Base-by-base conservation (phyloP, 306 rosid species). In the Mimosa bimucronata region DNA sequence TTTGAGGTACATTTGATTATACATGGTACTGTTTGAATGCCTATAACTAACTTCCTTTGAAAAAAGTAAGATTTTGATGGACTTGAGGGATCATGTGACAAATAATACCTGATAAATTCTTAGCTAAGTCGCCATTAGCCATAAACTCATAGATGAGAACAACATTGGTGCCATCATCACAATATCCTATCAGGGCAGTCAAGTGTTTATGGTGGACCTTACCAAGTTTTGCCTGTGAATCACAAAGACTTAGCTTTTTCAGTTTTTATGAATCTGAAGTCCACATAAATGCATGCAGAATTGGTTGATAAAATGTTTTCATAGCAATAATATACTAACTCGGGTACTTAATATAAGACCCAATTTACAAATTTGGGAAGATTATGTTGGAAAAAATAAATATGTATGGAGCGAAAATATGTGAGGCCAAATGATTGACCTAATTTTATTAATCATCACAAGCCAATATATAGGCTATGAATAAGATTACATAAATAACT, bases 81-180 rank as follows among this genome's bases (percentile, higher is more conserved):
- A 62, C 3, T 45, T 0, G 34, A 30, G 9, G 14, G 66, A 74
- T 71, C 58, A 72, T 37, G 2, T 34, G 40, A 38, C 16, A 13
- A 16, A 15, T 15, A 70, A 62, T 69, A 76, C 92, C 87, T 73
- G 90, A 83, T 42, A 89, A 76, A 62, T 83, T 70, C 13, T 84
- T 62, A 5, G 85, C 79, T 37, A 89, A 78, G 82, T 89, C 86
- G 18, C 90, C 90, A 83, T 80, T 81, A 65, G 83, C 57, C 92
- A 89, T 85, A 58, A 85, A 87, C 67, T 89, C 92, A 66, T 85
- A 89, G 86, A 87, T 89, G 65, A 89, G 92, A 62, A 87, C 89
- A 80, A 78, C 66, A 44, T 87, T 66, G 67, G 81, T 66, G 61
- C 83, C 84, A 84, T 87, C 88, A 34, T 87, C 80, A 80, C 92